Evolutionary conservation across 2,329 filamentous ascomycete genomes (phyloP), one percentile per base, ranked within the genome.

Genomic region (Fragosphaeria purpurea): DNA sequence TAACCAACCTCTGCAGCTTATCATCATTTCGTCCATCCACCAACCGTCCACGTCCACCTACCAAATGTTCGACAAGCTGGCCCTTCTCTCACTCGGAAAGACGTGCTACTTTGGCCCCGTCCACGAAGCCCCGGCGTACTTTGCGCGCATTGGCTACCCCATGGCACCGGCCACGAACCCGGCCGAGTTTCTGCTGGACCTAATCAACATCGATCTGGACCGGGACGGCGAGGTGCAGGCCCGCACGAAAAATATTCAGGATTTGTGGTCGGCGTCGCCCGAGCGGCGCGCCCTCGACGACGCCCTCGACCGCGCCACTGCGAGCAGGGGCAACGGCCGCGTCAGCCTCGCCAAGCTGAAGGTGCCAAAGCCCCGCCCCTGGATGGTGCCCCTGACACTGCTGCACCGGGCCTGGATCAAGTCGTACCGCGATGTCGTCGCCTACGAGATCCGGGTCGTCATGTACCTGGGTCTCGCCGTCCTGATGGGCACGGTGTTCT

Each of bases 401-500:
- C 74, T 93, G 12, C 86, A 91, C 62, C 80, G 88, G 33, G 82
- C 81, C 11, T 88, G 87, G 61, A 82, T 94, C 65, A 95, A 95
- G 68, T 85, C 81, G 44, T 86, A 90, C 64, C 82, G 88, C 32
- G 88, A 95, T 62, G 75, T 94, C 6, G 80, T 95, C 47, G 87
- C 83, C 0, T 95, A 95, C 60, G 86, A 85, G 0, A 88, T 93
- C 57, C 80, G 88, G 4, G 73, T 93, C 41, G 83, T 77, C 41
- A 94, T 94, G 87, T 53, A 56, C 30, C 41, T 52, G 58, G 79
- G 80, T 1, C 73, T 94, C 12, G 87, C 87, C 1, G 79, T 93
- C 58, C 83, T 93, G 78, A 89, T 91, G 83, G 88, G 88, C 5
- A 94, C 88, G 0, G 85, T 94, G 10, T 95, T 86, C 83, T 69